Percentiles rank a stretch among this genome's conserved stretches.
Evolutionary conservation across 768 basidiomycete species (phyloP).

Genomic region (Mycena filopes): DNA sequence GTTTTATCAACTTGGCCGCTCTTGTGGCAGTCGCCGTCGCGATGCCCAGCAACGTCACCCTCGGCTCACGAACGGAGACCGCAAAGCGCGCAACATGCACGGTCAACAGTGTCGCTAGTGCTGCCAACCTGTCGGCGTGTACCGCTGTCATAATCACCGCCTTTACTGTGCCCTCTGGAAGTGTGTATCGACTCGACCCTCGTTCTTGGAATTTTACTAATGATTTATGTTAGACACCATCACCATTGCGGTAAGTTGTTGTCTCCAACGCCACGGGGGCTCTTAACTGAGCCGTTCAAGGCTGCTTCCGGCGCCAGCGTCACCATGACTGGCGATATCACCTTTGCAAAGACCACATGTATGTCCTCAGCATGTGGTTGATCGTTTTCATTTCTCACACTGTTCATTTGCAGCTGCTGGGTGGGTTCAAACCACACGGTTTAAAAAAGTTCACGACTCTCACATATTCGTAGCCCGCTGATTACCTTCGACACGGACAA

Average conservation of each 20-base stretch:
- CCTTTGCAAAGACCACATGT: slow-evolving; percentile 32
- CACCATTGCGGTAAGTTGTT: slow-evolving; percentile 14
- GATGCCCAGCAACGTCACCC: slow-evolving; percentile 3
- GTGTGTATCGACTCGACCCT: background rate
- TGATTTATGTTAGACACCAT: background rate
- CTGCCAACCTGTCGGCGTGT: slow-evolving; percentile 32
- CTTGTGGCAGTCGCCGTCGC: slow-evolving; percentile 4
- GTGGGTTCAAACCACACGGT: background rate
- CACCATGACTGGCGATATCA: slow-evolving; percentile 33
- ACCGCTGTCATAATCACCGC: slow-evolving; percentile 34
- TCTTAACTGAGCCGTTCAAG: slow-evolving; percentile 27
- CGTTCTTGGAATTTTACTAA: background rate
- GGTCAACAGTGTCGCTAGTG: slow-evolving; percentile 35
- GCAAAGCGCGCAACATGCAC: slow-evolving; percentile 38
- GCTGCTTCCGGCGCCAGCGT: slow-evolving; percentile 46
- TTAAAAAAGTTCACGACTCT: background rate
- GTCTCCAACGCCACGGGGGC: background rate
- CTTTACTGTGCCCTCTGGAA: slow-evolving; percentile 27
- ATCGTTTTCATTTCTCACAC: background rate
- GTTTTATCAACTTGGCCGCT: background rate
- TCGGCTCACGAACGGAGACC: slow-evolving; percentile 24
- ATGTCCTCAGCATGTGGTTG: background rate
- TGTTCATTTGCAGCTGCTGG: slow-evolving; percentile 17
- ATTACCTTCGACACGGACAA: slow-evolving; percentile 27
- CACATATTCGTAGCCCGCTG: slow-evolving; percentile 16